phyloP scores from a whole-genome alignment of 768 basidiomycete species.

The Scleroderma citrinum region DNA sequence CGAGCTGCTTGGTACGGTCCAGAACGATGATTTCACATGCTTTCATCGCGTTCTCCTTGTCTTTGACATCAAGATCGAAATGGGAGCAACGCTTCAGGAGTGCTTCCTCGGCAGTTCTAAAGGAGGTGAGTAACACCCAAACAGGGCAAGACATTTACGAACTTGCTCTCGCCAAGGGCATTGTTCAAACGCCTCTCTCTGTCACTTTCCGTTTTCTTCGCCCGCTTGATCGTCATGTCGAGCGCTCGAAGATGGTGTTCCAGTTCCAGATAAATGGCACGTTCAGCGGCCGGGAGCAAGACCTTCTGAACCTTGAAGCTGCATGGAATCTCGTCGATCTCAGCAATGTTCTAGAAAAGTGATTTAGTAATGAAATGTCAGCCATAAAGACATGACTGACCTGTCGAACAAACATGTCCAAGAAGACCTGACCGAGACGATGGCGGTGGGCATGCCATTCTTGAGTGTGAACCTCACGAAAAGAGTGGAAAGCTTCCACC shows the following conservation, averaged over 20 bases:
- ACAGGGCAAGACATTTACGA: slow-evolving; percentile 11
- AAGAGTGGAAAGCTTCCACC: slow-evolving; percentile 92
- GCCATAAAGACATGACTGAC: slow-evolving; percentile 32
- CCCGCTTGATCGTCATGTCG: slow-evolving; percentile 71
- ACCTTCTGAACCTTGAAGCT: slow-evolving; percentile 57
- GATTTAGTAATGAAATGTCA: slow-evolving; percentile 9
- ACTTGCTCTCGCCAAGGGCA: slow-evolving; percentile 87
- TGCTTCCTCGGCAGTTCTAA: slow-evolving; percentile 84
- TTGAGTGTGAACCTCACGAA: slow-evolving; percentile 86
- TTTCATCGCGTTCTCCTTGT: slow-evolving; percentile 72
- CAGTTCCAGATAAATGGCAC: slow-evolving; percentile 89
- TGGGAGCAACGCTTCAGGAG: slow-evolving; percentile 93
- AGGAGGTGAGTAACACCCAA: slow-evolving; percentile 1
- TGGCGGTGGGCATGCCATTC: slow-evolving; percentile 93
- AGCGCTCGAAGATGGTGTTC: slow-evolving; percentile 89
- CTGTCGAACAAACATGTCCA: slow-evolving; percentile 81
- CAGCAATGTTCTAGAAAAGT: slow-evolving; percentile 73
- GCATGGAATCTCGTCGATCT: slow-evolving; percentile 93
- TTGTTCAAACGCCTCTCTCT: slow-evolving; percentile 83
- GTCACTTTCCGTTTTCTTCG: slow-evolving; percentile 70
- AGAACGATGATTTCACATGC: slow-evolving; percentile 89
- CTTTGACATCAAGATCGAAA: slow-evolving; percentile 72
- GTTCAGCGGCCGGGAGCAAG: slow-evolving; percentile 84
- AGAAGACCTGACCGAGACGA: slow-evolving; percentile 72
- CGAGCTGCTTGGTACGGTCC: slow-evolving; percentile 73